Base-by-base conservation (phyloP, 2,329 filamentous ascomycete genomes). In the Rutstroemia sp. region DNA sequence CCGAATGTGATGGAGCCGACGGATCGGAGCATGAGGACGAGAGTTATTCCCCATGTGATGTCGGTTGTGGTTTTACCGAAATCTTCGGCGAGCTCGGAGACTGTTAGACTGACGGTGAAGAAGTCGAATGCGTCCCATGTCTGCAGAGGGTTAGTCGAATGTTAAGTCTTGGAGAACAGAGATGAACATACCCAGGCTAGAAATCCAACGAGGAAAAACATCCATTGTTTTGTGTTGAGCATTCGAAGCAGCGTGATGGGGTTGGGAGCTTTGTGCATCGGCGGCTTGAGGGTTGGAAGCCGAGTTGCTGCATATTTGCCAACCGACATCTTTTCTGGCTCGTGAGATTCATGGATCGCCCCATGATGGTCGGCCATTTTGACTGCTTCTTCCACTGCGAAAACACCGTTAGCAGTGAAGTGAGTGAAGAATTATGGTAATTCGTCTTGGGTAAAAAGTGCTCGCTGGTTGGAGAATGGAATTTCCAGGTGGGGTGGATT, bases 41-140 rank as follows among this genome's bases (percentile, higher is more conserved):
- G 73, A 23, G 84, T 90, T 62, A 91, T 90, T 58, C 86, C 87
- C 7, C 86, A 87, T 2, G 84, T 83, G 63, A 92, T 86, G 4
- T 25, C 79, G 70, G 87, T 88, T 62, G 83, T 84, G 59, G 81
- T 81, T 52, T 76, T 75, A 46, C 73, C 57, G 64, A 82, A 86
- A 62, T 81, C 81, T 2, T 76, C 70, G 4, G 80, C 79, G 23
- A 92, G 75, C 72, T 90, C 89, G 63, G 79, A 79, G 3, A 87
- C 88, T 69, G 91, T 88, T 61, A 92, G 88, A 4, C 84, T 88
- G 8, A 92, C 77, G 25, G 88, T 86, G 71, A 91, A 87, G 68
- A 92, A 92, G 71, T 91, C 88, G 69, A 92, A 92, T 3, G 88
- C 88, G 69, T 92, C 89, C 56, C 87, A 88, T 1, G 82, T 87